Conservation (phyloP, 805 yeast genomes). For the Pichia cabralensis region DNA sequence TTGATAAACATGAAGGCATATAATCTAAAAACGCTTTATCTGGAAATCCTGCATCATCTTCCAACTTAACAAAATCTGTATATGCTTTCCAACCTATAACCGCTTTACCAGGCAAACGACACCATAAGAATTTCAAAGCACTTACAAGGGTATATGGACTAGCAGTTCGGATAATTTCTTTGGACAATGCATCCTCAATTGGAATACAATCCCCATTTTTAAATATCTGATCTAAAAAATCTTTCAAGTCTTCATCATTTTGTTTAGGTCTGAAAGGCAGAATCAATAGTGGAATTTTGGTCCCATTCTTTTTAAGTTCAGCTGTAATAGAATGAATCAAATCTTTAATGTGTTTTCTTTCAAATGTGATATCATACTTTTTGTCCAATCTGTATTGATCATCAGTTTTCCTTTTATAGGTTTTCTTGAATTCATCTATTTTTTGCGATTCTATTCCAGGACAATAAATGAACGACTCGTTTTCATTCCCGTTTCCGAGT, state of each 20-base stretch:
- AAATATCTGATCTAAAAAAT: slow-evolving; percentile 47
- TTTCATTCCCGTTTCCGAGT: background rate
- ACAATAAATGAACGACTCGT: slow-evolving; percentile 24
- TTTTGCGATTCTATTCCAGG: slow-evolving; percentile 12
- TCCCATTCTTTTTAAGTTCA: slow-evolving; percentile 60
- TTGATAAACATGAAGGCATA: slow-evolving; percentile 75
- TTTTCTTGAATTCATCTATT: slow-evolving; percentile 19
- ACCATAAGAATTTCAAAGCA: slow-evolving; percentile 78
- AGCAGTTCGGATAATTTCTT: slow-evolving; percentile 35
- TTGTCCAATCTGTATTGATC: slow-evolving; percentile 16
- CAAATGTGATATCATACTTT: slow-evolving; percentile 33
- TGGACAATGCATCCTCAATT: slow-evolving; percentile 31
- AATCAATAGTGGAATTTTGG: slow-evolving; percentile 62
- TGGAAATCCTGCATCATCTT: slow-evolving; percentile 57
- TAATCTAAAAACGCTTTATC: slow-evolving; percentile 64
- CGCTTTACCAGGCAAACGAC: slow-evolving; percentile 69
- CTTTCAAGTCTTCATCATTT: slow-evolving; percentile 48
- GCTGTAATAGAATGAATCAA: slow-evolving; percentile 62
- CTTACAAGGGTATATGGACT: slow-evolving; percentile 67
- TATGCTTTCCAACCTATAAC: slow-evolving; percentile 84
- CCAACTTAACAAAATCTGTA: slow-evolving; percentile 54
- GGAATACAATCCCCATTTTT: slow-evolving; percentile 34
- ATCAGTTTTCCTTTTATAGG: slow-evolving; percentile 22
- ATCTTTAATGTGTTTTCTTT: slow-evolving; percentile 56
- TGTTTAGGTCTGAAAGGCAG: slow-evolving; percentile 70